These are phyloP conservation scores for Pseudovirgaria hyperparasitica DNA, from an alignment of 2,329 filamentous ascomycete genomes.

Conservation along the genomic window DNA sequence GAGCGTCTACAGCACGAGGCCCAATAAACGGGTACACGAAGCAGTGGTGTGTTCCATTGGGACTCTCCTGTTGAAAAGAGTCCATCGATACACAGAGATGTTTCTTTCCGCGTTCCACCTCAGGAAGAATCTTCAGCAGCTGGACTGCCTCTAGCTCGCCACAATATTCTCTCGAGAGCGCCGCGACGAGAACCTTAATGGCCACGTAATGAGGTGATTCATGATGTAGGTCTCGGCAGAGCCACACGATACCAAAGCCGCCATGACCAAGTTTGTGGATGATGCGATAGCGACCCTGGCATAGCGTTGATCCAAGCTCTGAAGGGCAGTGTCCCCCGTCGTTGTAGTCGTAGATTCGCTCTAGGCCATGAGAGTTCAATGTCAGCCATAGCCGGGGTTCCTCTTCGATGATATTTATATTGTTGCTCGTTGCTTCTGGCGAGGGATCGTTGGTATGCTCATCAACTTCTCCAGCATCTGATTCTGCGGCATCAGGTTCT, in stretches of 20 bases:
- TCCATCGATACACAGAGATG: conserved; percentile 26
- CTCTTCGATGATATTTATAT: too few relatives aligned
- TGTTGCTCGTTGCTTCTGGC: too few relatives aligned
- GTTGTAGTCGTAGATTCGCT: too few relatives aligned
- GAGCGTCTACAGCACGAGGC: conserved; percentile 25
- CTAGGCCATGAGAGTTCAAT: too few relatives aligned
- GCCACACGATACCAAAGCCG: conserved; percentile 13
- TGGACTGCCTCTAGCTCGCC: conserved; percentile 9
- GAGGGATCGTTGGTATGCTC: too few relatives aligned
- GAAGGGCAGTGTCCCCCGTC: too few relatives aligned
- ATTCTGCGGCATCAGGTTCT: too few relatives aligned
- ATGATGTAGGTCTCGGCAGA: conserved; percentile 9
- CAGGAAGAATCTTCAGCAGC: conserved; percentile 5
- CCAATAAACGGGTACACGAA: conserved; percentile 30
- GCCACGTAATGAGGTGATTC: conserved; percentile 12
- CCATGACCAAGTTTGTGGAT: conserved; percentile 14
- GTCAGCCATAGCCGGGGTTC: too few relatives aligned
- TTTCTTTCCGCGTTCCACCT: conserved; percentile 6
- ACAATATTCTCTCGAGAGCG: conserved; percentile 2
- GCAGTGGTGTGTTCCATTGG: conserved; percentile 34
- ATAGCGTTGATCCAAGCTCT: too few relatives aligned
- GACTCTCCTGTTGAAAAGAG: conserved; percentile 26
- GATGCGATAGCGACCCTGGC: conserved; percentile 13
- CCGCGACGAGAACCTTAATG: conserved; percentile 11
- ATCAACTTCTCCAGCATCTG: too few relatives aligned